phyloP scores from a whole-genome alignment of 768 basidiomycete genomes.

The Trametes punicea region DNA sequence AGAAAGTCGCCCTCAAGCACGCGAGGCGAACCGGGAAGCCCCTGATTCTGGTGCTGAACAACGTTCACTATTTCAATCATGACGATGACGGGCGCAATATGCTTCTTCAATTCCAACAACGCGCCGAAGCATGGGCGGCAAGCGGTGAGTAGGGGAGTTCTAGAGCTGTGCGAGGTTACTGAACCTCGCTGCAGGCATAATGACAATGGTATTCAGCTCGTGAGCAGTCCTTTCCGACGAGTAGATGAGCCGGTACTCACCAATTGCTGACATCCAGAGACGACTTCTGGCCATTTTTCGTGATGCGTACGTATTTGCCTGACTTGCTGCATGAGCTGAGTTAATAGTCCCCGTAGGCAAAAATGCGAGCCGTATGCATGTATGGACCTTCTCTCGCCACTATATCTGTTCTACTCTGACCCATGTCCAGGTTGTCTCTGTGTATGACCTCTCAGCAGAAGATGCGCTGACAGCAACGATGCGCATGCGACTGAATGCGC shows the following conservation, averaged over 20 bases:
- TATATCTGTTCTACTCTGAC: neutral
- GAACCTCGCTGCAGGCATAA: conserved; percentile 46
- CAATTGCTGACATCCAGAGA: conserved; percentile 47
- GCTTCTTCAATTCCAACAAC: conserved; percentile 83
- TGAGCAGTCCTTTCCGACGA: conserved; percentile 32
- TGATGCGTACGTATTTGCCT: conserved; percentile 48
- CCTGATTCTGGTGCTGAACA: conserved; percentile 79
- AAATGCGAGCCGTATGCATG: conserved; percentile 72
- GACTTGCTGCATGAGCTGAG: neutral
- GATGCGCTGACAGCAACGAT: conserved; percentile 59
- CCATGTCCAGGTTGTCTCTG: conserved; percentile 54
- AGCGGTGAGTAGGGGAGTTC: conserved; percentile 46
- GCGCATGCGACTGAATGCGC: conserved; percentile 46
- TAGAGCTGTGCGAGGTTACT: neutral
- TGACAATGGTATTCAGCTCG: conserved; percentile 79
- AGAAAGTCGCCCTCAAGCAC: conserved; percentile 76
- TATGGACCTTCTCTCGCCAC: conserved; percentile 28
- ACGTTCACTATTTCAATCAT: conserved; percentile 71
- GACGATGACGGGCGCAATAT: conserved; percentile 74
- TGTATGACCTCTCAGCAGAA: conserved; percentile 59
- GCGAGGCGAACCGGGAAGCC: conserved; percentile 58
- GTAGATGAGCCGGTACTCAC: neutral
- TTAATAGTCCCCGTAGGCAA: conserved; percentile 44
- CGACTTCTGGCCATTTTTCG: conserved; percentile 78
- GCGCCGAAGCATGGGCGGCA: conserved; percentile 83